phyloP scores from a whole-genome alignment of 352 stramenopile species.

The Globisporangium megalacanthum region DNA sequence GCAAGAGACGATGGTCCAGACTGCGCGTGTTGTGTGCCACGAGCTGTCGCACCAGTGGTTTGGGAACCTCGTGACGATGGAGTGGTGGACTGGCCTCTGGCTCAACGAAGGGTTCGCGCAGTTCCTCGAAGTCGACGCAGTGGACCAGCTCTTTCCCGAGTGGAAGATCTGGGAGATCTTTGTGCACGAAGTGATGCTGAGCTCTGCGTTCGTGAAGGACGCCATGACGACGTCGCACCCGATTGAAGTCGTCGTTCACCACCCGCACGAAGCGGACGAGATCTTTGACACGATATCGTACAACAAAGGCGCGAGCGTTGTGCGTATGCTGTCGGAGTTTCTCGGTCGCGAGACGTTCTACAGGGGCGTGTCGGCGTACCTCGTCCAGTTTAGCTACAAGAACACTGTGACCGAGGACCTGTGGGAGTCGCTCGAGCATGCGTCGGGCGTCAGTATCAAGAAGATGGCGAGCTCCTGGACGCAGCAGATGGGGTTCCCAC shows the following conservation, averaged over 20 bases:
- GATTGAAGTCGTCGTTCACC: constrained; percentile 93
- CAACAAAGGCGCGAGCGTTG: constrained; percentile 85
- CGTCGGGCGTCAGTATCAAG: constrained; percentile 84
- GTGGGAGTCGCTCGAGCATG: constrained; percentile 91
- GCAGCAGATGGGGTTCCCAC: constrained; percentile 92
- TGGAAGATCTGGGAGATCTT: constrained; percentile 97
- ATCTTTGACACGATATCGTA: constrained; percentile 99
- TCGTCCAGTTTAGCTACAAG: constrained; percentile 90
- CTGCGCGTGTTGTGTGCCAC: constrained; percentile 95
- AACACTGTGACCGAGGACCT: constrained; percentile 96
- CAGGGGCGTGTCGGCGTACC: constrained; percentile 90
- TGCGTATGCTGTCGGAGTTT: constrained; percentile 73
- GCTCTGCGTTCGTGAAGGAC: constrained; percentile 90
- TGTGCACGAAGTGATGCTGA: constrained; percentile 63
- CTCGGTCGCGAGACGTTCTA: constrained; percentile 66
- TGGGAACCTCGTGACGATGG: constrained; percentile 98
- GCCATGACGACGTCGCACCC: constrained; percentile 88
- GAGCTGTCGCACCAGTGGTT: constrained; percentile 98
- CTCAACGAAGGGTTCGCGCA: constrained; percentile 98
- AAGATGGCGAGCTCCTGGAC: constrained; percentile 94
- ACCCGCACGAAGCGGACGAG: constrained; percentile 93
- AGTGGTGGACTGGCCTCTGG: constrained; percentile 94
- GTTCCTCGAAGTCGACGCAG: constrained; percentile 94
- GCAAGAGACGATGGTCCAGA: constrained; percentile 61
- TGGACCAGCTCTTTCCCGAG: constrained; percentile 90